Conservation (phyloP, 352 stramenopile genomes). For the Phytophthora gonapodyides region DNA sequence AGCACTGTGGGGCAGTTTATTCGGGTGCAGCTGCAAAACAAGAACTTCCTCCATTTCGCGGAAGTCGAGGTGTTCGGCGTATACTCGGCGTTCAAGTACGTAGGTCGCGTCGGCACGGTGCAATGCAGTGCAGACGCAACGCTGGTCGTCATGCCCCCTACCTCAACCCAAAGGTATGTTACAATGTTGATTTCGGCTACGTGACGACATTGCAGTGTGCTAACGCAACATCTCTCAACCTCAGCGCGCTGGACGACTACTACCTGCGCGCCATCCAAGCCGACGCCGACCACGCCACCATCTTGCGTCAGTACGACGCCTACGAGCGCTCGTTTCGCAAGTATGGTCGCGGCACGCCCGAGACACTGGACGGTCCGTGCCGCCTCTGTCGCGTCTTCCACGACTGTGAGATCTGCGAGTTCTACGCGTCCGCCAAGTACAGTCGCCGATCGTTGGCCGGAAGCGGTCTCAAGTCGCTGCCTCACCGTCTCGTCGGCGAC, state of each 20-base stretch:
- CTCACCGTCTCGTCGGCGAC: conserved; percentile 42
- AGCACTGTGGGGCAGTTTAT: conserved; percentile 84
- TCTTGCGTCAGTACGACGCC: conserved; percentile 90
- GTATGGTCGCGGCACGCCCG: conserved; percentile 56
- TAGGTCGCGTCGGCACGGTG: conserved; percentile 80
- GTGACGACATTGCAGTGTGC: no score
- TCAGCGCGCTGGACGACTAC: conserved; percentile 68
- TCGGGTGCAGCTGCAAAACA: conserved; percentile 89
- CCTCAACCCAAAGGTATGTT: conserved; percentile 58
- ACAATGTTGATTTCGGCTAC: neutral
- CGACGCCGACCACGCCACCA: conserved; percentile 89
- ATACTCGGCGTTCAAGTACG: conserved; percentile 80
- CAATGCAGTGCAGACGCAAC: conserved; percentile 89
- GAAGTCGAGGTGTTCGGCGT: conserved; percentile 93
- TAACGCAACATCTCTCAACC: no score
- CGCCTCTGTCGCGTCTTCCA: conserved; percentile 82
- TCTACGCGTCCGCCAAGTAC: conserved; percentile 57
- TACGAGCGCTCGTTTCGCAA: conserved; percentile 83
- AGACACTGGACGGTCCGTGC: conserved; percentile 44
- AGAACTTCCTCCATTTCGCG: conserved; percentile 91
- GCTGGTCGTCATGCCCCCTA: conserved; percentile 82
- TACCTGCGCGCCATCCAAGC: conserved; percentile 91
- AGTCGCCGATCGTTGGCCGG: conserved; percentile 26
- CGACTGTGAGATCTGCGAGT: conserved; percentile 89
- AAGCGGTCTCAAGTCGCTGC: conserved; percentile 32